Base-by-base conservation (phyloP, 140 eudicot genomes). In the Erigeron philadelphicus region DNA sequence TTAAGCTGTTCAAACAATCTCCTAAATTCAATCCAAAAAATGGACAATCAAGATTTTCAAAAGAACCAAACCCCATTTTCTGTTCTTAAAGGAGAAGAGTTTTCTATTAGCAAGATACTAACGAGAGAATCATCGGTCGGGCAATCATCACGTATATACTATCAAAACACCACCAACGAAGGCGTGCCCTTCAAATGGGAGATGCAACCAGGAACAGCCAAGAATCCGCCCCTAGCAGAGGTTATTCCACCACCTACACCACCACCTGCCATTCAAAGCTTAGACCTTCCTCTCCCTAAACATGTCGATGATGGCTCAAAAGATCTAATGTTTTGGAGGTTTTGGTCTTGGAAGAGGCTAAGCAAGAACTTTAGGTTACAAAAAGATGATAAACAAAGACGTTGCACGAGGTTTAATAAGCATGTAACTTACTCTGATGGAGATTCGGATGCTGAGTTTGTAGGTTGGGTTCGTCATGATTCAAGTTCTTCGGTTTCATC, bases 131-230 rank as follows among this genome's bases (percentile, higher is more conserved):
- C 83, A 18, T 83, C 85, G 0, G 78, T 79, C 0, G 84, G 89
- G 3, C 85, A 81, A 67, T 86, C 94, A 8, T 86, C 94, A 1
- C 81, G 84, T 50, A 74, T 78, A 0, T 81, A 76, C 70, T 86
- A 83, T 54, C 84, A 66, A 23, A 80, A 75, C 80, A 75, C 86
- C 4, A 50, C 74, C 31, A 65, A 72, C 10, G 85, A 83, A 76
- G 89, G 94, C 7, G 87, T 86, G 4, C 87, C 89, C n/a, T 83
- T 83, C 45, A 70, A 64, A 46, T 86, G 94, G 89, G 94, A 86
- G 64, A 72, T 50, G 84, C 84, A 72, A 53, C 94, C 94, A 8
- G 94, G 94, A 60, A 83, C 85, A 1, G 80, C 93, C 8, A 69
- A 50, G 66, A 73, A 86, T 47, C 84, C 81, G 1, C 83, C 81